These are phyloP conservation scores for Neopestalotiopsis sp. DNA, from an alignment of 2,329 filamentous ascomycete genomes.

Conservation along the genomic window DNA sequence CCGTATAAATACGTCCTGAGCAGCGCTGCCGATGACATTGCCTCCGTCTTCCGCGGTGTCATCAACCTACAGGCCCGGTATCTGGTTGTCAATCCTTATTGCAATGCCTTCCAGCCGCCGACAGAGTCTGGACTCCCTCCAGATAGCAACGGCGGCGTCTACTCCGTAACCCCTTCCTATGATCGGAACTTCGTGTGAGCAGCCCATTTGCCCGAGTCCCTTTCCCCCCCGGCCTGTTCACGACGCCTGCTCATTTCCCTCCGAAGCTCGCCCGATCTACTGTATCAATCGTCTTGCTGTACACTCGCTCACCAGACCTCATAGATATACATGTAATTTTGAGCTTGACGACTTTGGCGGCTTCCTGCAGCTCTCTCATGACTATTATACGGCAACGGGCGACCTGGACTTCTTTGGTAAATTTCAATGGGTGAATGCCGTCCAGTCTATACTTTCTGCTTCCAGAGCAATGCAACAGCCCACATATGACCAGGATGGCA, in stretches of 20 bases:
- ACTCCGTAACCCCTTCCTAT: slow-evolving; percentile 66
- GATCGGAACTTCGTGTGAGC: slow-evolving; percentile 66
- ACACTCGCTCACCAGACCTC: not conserved
- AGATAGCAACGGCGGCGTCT: slow-evolving; percentile 62
- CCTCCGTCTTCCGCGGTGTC: slow-evolving; percentile 72
- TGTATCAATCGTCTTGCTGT: not conserved
- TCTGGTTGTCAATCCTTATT: slow-evolving; percentile 75
- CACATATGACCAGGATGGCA: slow-evolving; percentile 66
- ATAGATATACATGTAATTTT: slow-evolving; percentile 76
- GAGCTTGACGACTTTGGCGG: slow-evolving; percentile 81
- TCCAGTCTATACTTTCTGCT: slow-evolving; percentile 64
- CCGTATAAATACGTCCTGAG: slow-evolving; percentile 71
- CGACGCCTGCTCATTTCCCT: not conserved
- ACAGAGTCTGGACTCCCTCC: slow-evolving; percentile 71
- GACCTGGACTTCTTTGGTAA: slow-evolving; percentile 72
- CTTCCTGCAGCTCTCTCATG: slow-evolving; percentile 73
- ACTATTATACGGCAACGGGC: slow-evolving; percentile 72
- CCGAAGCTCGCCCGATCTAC: too few species aligned
- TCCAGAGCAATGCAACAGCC: slow-evolving; percentile 67
- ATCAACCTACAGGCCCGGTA: slow-evolving; percentile 81
- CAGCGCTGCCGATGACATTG: slow-evolving; percentile 61
- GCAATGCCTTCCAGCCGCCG: slow-evolving; percentile 93
- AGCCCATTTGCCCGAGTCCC: not conserved
- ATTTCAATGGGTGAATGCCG: slow-evolving; percentile 69
- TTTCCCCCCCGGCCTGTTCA: not conserved